Conservation (phyloP, 2,329 filamentous ascomycete species). For the Orbilia blumenaviensis region DNA sequence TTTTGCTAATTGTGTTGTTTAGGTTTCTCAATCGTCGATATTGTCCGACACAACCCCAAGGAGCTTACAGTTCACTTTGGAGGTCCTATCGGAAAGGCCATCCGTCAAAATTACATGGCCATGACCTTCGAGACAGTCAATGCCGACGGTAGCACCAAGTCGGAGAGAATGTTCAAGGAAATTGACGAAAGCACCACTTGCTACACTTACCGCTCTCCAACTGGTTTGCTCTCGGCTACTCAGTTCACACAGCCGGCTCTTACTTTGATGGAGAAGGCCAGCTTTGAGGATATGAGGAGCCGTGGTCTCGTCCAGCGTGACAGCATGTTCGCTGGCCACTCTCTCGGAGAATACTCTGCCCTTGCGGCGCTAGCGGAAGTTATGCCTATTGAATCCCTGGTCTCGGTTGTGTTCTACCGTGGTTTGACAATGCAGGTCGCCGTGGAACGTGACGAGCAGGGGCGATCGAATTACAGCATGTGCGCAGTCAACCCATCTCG, state of each 20-base stretch:
- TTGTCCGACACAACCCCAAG: constrained; percentile 99
- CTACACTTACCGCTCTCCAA: constrained; percentile 96
- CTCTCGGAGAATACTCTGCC: constrained; percentile 96
- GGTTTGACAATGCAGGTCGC: constrained; percentile 99
- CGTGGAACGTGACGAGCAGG: constrained; percentile 90
- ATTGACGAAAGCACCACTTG: constrained; percentile 90
- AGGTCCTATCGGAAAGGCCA: constrained; percentile 93
- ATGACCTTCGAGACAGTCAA: constrained; percentile 99
- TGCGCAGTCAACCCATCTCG: constrained; percentile 98
- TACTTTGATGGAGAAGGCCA: constrained; percentile 99
- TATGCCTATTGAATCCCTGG: constrained; percentile 98
- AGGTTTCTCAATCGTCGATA: constrained; percentile 97
- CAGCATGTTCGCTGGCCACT: constrained; percentile 97
- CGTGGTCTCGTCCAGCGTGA: constrained; percentile 96
- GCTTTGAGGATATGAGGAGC: constrained; percentile 97
- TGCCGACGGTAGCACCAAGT: constrained; percentile 90
- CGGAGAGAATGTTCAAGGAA: constrained; percentile 99
- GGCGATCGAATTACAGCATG: constrained; percentile 98
- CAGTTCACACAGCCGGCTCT: constrained; percentile 98
- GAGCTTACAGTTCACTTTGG: constrained; percentile 98
- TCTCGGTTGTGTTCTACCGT: constrained; percentile 98
- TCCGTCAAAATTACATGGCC: constrained; percentile 98
- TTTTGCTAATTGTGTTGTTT: constrained; percentile 55
- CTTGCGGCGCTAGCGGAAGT: constrained; percentile 95
- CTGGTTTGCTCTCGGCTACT: constrained; percentile 91